Evolutionary conservation across 1,139 yeast species (phyloP), one percentile per base, ranked within the genome.

Genomic region (Yamadazyma sp.): DNA sequence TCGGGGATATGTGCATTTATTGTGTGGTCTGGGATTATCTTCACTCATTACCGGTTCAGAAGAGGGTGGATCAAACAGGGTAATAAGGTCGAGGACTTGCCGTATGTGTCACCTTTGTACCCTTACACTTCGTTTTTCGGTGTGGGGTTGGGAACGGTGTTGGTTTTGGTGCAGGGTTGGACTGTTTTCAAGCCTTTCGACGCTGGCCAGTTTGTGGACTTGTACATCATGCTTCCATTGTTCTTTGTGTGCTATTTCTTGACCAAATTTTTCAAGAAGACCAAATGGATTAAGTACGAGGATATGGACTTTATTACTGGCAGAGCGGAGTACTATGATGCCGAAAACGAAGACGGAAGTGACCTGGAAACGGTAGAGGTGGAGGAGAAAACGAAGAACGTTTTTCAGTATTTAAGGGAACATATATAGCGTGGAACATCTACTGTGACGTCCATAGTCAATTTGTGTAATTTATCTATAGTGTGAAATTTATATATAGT

Each of bases 251-350:
- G 59, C 20, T 67, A 59, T 46, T 22, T 59, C 5, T 60, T 58
- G 30, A 42, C 57, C 39, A 66, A 70, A 66, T 75, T 80, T 74
- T 55, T 66, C 38, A 66, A 67, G 9, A 62, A 62, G 40, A 81
- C 79, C 40, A 63, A 60, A 41, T 71, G 75, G 53, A 70, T 75
- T 10, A 62, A 60, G 34, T 58, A 60, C 8, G 70, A 66, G 38
- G 80, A 78, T 15, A 79, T 80, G 82, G 86, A 81, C 51, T 75
- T 80, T 38, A 81, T 71, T 32, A 70, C 80, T 4, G 84, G 77
- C 48, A 63, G 76, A 42, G 26, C 42, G 15, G 46, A 38, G 24
- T 20, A 31, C 17, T 42, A 43, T 22, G 18, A 7, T 8, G n/a
- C 11, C 12, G n/a, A 27, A 10, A 6, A 12, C 7, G 17, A 27